These are phyloP conservation scores for Cutaneotrichosporon dermatis DNA, from an alignment of 1,284 basidiomycete species.

Conservation along the genomic window DNA sequence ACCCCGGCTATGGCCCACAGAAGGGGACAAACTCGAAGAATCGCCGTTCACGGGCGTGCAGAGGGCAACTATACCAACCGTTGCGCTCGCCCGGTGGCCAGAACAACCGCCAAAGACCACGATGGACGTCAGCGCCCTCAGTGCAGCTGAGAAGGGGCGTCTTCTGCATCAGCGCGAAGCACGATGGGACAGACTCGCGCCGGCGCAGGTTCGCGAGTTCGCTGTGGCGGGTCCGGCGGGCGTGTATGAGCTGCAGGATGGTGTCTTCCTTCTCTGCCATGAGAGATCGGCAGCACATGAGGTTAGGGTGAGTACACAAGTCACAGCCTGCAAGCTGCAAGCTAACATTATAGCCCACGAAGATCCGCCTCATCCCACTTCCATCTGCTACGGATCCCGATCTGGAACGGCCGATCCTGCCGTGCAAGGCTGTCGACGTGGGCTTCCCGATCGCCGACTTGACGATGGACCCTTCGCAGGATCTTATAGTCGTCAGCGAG, in stretches of 20 bases:
- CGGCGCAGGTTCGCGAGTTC: constrained; percentile 21
- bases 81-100: constrained; percentile 22
- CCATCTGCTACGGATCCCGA: constrained; percentile 38
- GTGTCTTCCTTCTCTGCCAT: constrained; percentile 45
- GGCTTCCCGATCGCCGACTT: constrained; percentile 44
- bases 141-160: constrained; percentile 26
- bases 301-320: neutral
- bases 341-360: constrained; percentile 22
- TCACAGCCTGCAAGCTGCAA: too few species aligned
- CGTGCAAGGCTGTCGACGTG: constrained; percentile 24
- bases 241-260: constrained; percentile 49
- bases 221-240: constrained; percentile 35
- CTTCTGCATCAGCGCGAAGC: constrained; percentile 28
- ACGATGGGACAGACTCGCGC: constrained; percentile 32
- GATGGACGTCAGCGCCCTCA: constrained; percentile 15
- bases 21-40: neutral
- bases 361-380: constrained; percentile 40
- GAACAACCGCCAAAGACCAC: constrained; percentile 9
- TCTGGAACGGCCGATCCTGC: constrained; percentile 26
- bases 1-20: too few species aligned
- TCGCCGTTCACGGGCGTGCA: constrained; percentile 23
- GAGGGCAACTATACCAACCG: constrained; percentile 17
- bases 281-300: neutral
- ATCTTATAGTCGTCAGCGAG: constrained; percentile 46
- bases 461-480: constrained; percentile 49